Evolutionary conservation across 2,329 filamentous ascomycete genomes (phyloP), one percentile per base, ranked within the genome.

Genomic region (Trichocomaceae sp.): DNA sequence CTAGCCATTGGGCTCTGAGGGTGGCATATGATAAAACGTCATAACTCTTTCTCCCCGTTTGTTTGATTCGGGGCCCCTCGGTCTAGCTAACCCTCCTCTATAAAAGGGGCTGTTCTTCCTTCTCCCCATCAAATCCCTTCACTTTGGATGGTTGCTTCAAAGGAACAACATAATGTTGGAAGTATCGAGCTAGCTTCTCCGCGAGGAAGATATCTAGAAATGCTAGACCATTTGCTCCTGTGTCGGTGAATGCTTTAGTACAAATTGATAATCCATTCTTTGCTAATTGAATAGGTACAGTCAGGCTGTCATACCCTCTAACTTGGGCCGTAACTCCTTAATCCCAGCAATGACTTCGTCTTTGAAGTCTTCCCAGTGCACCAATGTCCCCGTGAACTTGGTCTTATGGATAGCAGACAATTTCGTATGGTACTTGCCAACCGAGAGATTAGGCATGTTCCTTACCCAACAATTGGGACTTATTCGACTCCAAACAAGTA

Each of bases 401-500:
- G n/a, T 37, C 4, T 37, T 7, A 10, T 37, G 35, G 15, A 37
- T 37, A 17, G 35, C 35, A n/a, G 35, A 37, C 5, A 7, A 37
- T 5, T 37, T 37, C 13, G 35, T 37, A 17, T 37, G 35, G 13
- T 37, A 37, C 15, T 37, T 37, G 12, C 15, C 15, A 37, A 37
- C 35, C 15, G 12, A 37, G 35, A 37, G 35, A 5, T n/a, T n/a
- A 37, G 13, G 29, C 10, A 33, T n/a, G n/a, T n/a, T n/a, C n/a
- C n/a, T n/a, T n/a, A n/a, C n/a, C n/a, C n/a, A n/a, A n/a, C n/a
- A n/a, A n/a, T 37, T 10, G 39, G 26, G 5, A 47, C 50, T 29
- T 46, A n/a, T 9, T 52, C 42, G 1, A 29, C 23, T 10, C 39
- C 50, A 52, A 52, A 52, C 13, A 52, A 15, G 20, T 52, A 46